These are phyloP conservation scores for Cryphonectria japonica DNA, from an alignment of 2,329 filamentous ascomycete species.

Conservation along the genomic window DNA sequence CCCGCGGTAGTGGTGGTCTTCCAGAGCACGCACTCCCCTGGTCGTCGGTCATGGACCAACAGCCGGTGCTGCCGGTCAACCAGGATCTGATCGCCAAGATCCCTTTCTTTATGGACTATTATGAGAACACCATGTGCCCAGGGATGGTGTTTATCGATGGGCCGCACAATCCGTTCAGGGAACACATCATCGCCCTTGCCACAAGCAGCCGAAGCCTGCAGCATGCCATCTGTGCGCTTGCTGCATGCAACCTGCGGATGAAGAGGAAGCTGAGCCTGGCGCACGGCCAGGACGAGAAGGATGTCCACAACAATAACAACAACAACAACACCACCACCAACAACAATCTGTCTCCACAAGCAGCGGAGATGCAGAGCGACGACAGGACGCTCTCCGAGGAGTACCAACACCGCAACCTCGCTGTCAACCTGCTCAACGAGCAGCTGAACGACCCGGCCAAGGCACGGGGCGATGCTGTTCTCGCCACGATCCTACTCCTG, in stretches of 20 bases:
- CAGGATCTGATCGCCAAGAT: conserved; percentile 74
- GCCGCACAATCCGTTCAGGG: conserved; percentile 81
- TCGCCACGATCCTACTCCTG: conserved; percentile 84
- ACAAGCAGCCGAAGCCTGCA: conserved; percentile 80
- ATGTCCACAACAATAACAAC: conserved; percentile 31
- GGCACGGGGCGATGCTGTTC: conserved; percentile 81
- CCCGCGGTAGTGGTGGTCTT: conserved; percentile 44
- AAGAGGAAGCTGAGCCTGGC: conserved; percentile 67
- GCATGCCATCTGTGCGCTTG: conserved; percentile 87
- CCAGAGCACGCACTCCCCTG: conserved; percentile 53
- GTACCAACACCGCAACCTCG: conserved; percentile 78
- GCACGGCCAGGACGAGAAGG: conserved; percentile 55
- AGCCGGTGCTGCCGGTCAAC: conserved; percentile 56
- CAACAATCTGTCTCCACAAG: conserved; percentile 33
- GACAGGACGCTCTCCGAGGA: conserved; percentile 77
- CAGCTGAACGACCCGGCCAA: conserved; percentile 77
- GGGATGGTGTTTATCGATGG: conserved; percentile 91
- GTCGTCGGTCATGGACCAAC: conserved; percentile 52
- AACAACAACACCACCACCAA: neutral
- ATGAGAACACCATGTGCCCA: conserved; percentile 88
- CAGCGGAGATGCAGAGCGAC: conserved; percentile 52
- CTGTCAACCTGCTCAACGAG: conserved; percentile 80
- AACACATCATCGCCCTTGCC: conserved; percentile 79
- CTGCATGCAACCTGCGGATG: conserved; percentile 90
- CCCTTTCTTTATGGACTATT: conserved; percentile 90